Conservation (phyloP, 306 rosid genomes). For the Trichosanthes truncata region DNA sequence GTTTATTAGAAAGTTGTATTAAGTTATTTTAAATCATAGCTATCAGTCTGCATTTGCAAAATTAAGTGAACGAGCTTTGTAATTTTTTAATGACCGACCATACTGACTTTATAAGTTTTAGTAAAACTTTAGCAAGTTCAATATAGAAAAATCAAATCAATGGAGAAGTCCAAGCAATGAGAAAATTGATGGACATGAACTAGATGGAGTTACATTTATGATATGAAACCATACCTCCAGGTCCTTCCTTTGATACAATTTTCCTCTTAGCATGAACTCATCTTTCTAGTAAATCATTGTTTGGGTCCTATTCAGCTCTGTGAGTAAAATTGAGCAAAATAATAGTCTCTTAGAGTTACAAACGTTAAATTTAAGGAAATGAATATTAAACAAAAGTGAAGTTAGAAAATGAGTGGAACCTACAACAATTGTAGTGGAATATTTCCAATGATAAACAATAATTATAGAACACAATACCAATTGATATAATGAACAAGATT, state of each 20-base stretch:
- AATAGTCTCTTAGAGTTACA: background rate
- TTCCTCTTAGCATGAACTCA: conserved; percentile 87
- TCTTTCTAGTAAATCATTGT: conserved; percentile 73
- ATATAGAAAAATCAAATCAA: background rate
- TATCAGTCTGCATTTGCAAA: background rate
- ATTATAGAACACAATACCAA: too few species aligned
- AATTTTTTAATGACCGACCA: background rate
- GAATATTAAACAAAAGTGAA: conserved; percentile 9
- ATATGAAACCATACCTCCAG: conserved; percentile 49
- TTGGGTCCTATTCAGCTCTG: conserved; percentile 96
- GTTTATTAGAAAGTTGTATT: background rate
- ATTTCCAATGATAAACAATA: background rate
- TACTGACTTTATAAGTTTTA: background rate
- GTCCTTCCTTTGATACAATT: conserved; percentile 86
- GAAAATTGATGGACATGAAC: background rate
- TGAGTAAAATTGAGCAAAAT: conserved; percentile 15
- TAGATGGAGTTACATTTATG: background rate
- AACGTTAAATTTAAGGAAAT: conserved; percentile 1
- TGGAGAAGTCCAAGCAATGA: background rate
- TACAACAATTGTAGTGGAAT: background rate
- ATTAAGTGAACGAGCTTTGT: too few species aligned
- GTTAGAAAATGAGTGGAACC: background rate
- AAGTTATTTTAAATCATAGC: background rate
- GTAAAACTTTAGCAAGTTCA: background rate
- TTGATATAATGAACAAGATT: too few species aligned